Evolutionary conservation across 2,329 filamentous ascomycete species (phyloP).

Genomic region (Aspergillus sp.): DNA sequence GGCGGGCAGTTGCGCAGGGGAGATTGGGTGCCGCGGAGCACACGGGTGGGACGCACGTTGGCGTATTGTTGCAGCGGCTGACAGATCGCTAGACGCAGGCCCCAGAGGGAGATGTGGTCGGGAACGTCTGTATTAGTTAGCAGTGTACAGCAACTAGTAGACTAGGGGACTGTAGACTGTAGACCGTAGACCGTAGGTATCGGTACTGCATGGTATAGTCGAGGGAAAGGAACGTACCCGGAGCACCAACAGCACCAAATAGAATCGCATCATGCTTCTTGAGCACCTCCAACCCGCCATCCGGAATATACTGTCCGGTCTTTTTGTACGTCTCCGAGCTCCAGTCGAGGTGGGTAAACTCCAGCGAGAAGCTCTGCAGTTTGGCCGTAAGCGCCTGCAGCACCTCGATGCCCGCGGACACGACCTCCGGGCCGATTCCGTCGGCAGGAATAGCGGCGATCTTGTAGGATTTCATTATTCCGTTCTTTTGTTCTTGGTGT

Average conservation of each 20-base stretch:
- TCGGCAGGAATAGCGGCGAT: slow-evolving; percentile 68
- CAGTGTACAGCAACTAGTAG: neutral
- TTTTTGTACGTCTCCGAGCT: slow-evolving; percentile 64
- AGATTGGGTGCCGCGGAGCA: slow-evolving; percentile 59
- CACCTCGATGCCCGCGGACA: slow-evolving; percentile 61
- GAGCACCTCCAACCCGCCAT: slow-evolving; percentile 57
- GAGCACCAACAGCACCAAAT: slow-evolving; percentile 66
- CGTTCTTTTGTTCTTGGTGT: too few species aligned
- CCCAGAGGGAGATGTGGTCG: slow-evolving; percentile 67
- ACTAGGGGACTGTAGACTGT: neutral
- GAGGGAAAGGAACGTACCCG: slow-evolving; percentile 33
- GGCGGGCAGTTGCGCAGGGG: slow-evolving; percentile 54
- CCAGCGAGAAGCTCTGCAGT: slow-evolving; percentile 56
- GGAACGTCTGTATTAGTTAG: slow-evolving; percentile 50
- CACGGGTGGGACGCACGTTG: slow-evolving; percentile 63
- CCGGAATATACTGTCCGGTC: slow-evolving; percentile 63
- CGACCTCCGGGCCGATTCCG: slow-evolving; percentile 68
- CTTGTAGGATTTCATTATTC: slow-evolving; percentile 33
- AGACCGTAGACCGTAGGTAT: too few species aligned
- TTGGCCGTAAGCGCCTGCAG: slow-evolving; percentile 46
- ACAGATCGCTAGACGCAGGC: slow-evolving; percentile 64
- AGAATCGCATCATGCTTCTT: slow-evolving; percentile 63
- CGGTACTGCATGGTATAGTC: neutral
- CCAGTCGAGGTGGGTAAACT: slow-evolving; percentile 65
- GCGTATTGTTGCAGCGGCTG: slow-evolving; percentile 67